Conservation (phyloP, 805 yeast genomes). For the Cyberlindnera bimundalis region DNA sequence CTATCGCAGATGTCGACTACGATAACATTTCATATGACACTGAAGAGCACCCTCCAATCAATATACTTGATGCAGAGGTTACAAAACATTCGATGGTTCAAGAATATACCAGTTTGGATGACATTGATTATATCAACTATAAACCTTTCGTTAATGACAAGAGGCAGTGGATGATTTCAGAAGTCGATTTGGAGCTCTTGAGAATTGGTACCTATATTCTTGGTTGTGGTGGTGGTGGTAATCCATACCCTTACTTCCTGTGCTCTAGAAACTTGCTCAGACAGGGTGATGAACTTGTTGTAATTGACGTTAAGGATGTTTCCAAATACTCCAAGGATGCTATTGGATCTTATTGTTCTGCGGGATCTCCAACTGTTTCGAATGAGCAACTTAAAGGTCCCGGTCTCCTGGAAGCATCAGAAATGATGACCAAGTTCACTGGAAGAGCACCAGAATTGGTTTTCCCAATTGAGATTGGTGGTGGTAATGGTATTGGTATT, state of each 20-base stretch:
- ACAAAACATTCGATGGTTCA: slow-evolving; percentile 5
- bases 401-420: slow-evolving; percentile 27
- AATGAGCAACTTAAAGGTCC: slow-evolving; percentile 34
- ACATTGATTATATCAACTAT: slow-evolving; percentile 25
- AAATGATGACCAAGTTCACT: slow-evolving; percentile 30
- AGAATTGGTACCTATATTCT: slow-evolving; percentile 44
- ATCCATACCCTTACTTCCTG: slow-evolving; percentile 40
- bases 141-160: slow-evolving; percentile 14
- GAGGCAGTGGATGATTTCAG: slow-evolving; percentile 27
- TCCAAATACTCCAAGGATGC: slow-evolving; percentile 21
- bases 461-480: slow-evolving; percentile 42
- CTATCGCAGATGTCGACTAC: slow-evolving; percentile 21
- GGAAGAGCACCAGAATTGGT: slow-evolving; percentile 33
- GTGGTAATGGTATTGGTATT: slow-evolving; percentile 38
- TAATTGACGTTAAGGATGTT: slow-evolving; percentile 27
- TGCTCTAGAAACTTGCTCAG: slow-evolving; percentile 33
- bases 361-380: slow-evolving; percentile 24
- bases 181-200: slow-evolving; percentile 38
- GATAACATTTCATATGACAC: slow-evolving; percentile 19
- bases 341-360: slow-evolving; percentile 32
- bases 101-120: slow-evolving; percentile 10
- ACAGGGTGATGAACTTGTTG: slow-evolving; percentile 35
- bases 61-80: not conserved
- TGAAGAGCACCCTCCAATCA: not conserved
- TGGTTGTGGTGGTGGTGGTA: slow-evolving; percentile 53